These are phyloP conservation scores for Diaporthe capsici DNA, from an alignment of 2,329 filamentous ascomycete genomes.

Conservation along the genomic window DNA sequence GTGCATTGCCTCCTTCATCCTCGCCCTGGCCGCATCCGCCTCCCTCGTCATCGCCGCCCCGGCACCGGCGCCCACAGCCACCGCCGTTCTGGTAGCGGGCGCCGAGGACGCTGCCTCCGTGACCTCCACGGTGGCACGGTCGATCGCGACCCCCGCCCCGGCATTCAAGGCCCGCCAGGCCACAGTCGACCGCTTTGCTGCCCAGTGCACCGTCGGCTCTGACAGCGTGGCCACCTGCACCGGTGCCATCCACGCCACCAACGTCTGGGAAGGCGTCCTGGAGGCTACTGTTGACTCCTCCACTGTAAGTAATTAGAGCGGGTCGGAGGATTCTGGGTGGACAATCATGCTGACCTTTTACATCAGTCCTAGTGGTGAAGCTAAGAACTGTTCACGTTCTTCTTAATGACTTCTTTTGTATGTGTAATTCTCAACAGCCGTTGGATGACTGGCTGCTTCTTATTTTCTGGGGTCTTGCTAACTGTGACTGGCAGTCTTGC, in stretches of 20 bases:
- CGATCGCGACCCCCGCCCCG: not conserved
- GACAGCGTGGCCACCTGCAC: constrained; percentile 26
- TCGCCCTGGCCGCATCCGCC: not conserved
- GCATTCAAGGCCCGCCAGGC: not conserved
- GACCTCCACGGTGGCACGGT: not conserved
- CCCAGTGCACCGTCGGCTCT: constrained; percentile 6
- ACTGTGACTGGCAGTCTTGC: not conserved
- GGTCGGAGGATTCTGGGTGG: not conserved
- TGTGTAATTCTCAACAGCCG: not conserved
- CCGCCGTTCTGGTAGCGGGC: not conserved
- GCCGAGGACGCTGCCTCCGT: not conserved
- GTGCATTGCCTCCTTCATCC: constrained; percentile 17
- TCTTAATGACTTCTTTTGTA: not conserved
- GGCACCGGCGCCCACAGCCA: constrained; percentile 1
- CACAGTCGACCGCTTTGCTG: not conserved
- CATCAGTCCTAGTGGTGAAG: not conserved
- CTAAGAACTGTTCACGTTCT: not conserved
- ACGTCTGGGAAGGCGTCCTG: not conserved
- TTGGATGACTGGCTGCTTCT: not conserved
- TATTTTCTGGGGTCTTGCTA: not conserved
- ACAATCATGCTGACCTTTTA: not conserved
- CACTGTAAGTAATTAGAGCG: not conserved
- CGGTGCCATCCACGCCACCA: constrained; percentile 14
- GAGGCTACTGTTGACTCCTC: constrained; percentile 14
- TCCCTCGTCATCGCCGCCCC: not conserved